Evolutionary conservation across 2,329 filamentous ascomycete genomes (phyloP), one percentile per base, ranked within the genome.

Genomic region (Fusarium tuaranense): DNA sequence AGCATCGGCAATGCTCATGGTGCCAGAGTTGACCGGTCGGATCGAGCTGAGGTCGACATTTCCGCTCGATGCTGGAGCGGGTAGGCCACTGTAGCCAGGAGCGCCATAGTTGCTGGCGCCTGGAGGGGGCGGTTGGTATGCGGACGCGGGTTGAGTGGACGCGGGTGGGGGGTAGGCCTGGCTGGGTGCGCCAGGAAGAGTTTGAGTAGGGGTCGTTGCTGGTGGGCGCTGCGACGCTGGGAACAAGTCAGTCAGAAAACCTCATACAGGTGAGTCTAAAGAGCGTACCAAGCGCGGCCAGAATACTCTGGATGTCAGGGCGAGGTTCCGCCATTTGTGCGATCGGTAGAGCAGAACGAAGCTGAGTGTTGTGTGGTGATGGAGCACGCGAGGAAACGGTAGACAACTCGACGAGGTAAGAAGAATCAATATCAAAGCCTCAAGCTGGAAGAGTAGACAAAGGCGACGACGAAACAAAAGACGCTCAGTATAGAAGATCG

Each of bases 1-100:
- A 59, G 94, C 93, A 82, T 97, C 94, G 68, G 93, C 90, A 74
- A 97, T 92, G 82, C 92, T 96, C 77, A 97, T 92, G 22, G 93
- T 94, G 68, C 95, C 95, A 34, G 93, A 94, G 81, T 89, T 94
- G 65, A 93, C 89, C 6, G 95, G 94, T 78, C 93, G 93, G 80
- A 97, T 94, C 65, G 90, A 88, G 83, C 92, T 95, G 63, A 97
- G 84, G 80, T 97, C 94, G 72, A 97, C 87, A 77, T 90, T 95
- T 61, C 94, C 94, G 69, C 93, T 93, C 66, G 88, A 89, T 7
- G 92, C 90, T 3, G 94, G 93, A 76, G 92, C 91, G 4, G 93
- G 93, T 34, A 93, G 84, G 34, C 83, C 79, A 69, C 86, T 83
- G 65, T 84, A 83, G 20, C 79, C 76, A 51, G 84, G 80, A 39